Evolutionary conservation across 139 green algal species (phyloP).

Genomic region (Limnomonas spitsbergensis): DNA sequence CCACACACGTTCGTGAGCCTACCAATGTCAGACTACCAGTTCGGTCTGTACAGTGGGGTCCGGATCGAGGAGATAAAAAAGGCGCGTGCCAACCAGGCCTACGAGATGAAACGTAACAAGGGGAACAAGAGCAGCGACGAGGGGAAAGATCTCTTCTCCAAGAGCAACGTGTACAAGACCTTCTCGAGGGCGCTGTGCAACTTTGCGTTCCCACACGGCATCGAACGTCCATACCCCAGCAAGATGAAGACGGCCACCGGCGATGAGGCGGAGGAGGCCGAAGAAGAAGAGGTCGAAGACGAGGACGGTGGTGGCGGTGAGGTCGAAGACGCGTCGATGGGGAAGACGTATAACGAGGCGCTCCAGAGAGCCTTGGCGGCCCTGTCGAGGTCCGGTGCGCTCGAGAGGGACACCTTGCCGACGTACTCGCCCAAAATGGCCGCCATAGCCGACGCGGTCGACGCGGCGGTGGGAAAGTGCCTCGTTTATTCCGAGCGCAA

Average conservation of each 20-base stretch:
- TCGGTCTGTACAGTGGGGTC: background rate
- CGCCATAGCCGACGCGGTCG: background rate
- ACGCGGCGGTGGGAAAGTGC: background rate
- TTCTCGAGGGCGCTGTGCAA: constrained; percentile 7
- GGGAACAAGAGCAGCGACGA: background rate
- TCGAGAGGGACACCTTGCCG: background rate
- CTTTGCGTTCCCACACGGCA: constrained; percentile 16
- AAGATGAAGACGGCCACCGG: background rate
- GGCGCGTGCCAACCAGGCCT: background rate
- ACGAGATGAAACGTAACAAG: background rate
- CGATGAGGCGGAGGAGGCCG: background rate
- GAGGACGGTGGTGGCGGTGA: background rate
- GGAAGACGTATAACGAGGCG: background rate
- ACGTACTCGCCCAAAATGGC: background rate
- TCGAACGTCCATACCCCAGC: background rate
- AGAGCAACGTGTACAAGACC: background rate
- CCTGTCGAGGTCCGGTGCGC: background rate
- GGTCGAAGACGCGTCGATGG: background rate
- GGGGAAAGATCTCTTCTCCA: constrained; percentile 21
- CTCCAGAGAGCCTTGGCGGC: background rate
- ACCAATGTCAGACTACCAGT: constrained; percentile 11
- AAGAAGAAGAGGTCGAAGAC: background rate
- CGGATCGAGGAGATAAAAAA: constrained; percentile 3
- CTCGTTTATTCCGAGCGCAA: constrained; percentile 20
- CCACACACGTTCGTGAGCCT: background rate